phyloP scores from a whole-genome alignment of 495 filamentous ascomycete genomes.

The Emericellopsis terricola region DNA sequence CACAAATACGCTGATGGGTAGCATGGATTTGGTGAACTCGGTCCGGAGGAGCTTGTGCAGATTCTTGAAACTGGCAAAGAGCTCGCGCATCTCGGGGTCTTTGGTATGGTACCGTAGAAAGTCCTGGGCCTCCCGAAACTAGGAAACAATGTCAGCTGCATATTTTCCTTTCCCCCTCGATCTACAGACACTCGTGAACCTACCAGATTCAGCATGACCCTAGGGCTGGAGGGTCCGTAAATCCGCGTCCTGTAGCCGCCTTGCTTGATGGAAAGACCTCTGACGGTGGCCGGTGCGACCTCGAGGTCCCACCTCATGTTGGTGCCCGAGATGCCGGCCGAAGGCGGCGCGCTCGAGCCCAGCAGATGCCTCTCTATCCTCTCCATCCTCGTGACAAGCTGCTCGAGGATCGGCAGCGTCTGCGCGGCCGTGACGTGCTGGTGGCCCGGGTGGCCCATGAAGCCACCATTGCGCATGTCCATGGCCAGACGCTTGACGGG shows the following conservation, averaged over 20 bases:
- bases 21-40: slow-evolving; percentile 12
- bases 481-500: slow-evolving; percentile 15
- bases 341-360: slow-evolving; percentile 6
- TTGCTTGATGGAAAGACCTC: slow-evolving; percentile 13
- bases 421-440: background rate
- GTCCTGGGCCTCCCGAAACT: slow-evolving; percentile 21
- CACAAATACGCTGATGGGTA: slow-evolving; percentile 18
- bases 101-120: slow-evolving; percentile 14
- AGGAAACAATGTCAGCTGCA: background rate
- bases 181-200: slow-evolving; percentile 3
- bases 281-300: slow-evolving; percentile 12
- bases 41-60: slow-evolving; percentile 14
- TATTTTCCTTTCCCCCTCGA: slow-evolving; percentile 1
- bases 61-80: slow-evolving; percentile 13
- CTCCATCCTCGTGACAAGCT: slow-evolving; percentile 14
- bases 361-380: slow-evolving; percentile 14
- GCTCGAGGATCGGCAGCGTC: slow-evolving; percentile 10
- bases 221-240: slow-evolving; percentile 13
- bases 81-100: too few relatives aligned
- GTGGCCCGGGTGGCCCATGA: background rate
- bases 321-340: slow-evolving; percentile 5
- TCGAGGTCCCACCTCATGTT: slow-evolving; percentile 4
- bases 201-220: slow-evolving; percentile 18
- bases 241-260: slow-evolving; percentile 14
- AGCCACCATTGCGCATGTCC: background rate